Evolutionary conservation across 495 filamentous ascomycete species (phyloP).

Genomic region (Penicillium soppii): DNA sequence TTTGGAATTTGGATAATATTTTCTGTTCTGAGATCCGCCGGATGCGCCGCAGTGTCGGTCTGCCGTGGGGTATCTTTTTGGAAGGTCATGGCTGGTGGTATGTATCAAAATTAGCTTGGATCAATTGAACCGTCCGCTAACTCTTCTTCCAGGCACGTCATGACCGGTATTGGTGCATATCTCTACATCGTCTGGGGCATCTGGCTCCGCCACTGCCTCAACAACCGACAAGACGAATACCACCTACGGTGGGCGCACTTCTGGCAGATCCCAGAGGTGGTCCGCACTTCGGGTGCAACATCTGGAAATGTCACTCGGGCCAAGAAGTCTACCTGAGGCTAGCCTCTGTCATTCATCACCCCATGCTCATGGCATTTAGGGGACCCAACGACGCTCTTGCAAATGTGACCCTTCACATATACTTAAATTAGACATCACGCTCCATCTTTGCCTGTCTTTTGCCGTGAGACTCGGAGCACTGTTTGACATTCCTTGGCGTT

Average conservation of each 20-base stretch:
- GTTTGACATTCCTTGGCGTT: constrained; percentile 5
- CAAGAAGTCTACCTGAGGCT: constrained; percentile 44
- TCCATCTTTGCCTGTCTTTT: constrained; percentile 5
- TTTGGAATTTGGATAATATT: constrained; percentile 86
- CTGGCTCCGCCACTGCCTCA: constrained; percentile 79
- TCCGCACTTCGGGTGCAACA: constrained; percentile 30
- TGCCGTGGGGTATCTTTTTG: constrained; percentile 88
- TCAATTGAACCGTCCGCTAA: constrained; percentile 3
- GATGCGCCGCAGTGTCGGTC: constrained; percentile 69
- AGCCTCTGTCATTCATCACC: not conserved
- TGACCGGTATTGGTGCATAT: constrained; percentile 72
- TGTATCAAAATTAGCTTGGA: constrained; percentile 34
- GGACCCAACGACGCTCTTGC: not conserved
- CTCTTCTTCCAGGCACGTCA: constrained; percentile 53
- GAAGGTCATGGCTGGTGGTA: constrained; percentile 99
- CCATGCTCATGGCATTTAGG: too few relatives aligned
- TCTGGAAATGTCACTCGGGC: constrained; percentile 29
- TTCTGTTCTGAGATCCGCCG: constrained; percentile 70
- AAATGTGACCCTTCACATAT: constrained; percentile 4
- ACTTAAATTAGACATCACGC: constrained; percentile 6
- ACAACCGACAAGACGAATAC: constrained; percentile 73
- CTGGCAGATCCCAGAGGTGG: constrained; percentile 66
- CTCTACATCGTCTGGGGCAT: constrained; percentile 85
- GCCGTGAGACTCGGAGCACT: not conserved
- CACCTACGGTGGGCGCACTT: constrained; percentile 69